Conservation (phyloP, 2,329 filamentous ascomycete species). For the Clarireedia monteithiana region DNA sequence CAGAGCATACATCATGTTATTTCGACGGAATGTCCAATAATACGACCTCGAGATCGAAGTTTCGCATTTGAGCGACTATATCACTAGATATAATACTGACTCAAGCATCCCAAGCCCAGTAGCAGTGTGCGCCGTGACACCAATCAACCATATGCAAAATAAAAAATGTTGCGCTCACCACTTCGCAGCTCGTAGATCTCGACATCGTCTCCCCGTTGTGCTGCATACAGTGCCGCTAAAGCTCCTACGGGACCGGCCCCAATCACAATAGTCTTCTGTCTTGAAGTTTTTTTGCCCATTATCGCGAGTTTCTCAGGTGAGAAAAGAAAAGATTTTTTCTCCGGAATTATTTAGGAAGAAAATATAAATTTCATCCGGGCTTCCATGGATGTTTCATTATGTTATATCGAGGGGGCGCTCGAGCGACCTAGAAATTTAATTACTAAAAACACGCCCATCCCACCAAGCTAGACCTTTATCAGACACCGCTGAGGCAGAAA, state of each 20-base stretch:
- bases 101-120: neutral
- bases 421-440: neutral
- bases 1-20: too few relatives aligned
- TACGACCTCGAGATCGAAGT: too few relatives aligned
- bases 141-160: neutral
- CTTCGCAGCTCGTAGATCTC: slow-evolving; percentile 89
- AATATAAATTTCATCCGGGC: neutral
- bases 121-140: neutral
- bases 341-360: neutral
- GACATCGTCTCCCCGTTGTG: slow-evolving; percentile 77
- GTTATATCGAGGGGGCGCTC: neutral
- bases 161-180: slow-evolving; percentile 50
- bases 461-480: neutral
- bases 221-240: slow-evolving; percentile 86
- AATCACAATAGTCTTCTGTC: slow-evolving; percentile 59
- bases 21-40: too few relatives aligned
- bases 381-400: neutral
- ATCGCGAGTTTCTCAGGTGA: neutral
- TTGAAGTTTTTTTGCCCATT: slow-evolving; percentile 7
- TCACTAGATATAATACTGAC: neutral
- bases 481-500: slow-evolving; percentile 3
- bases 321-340: neutral
- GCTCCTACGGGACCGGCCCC: slow-evolving; percentile 92
- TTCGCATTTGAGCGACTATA: neutral
- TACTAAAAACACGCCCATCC: neutral